phyloP scores from a whole-genome alignment of 2,329 filamentous ascomycete genomes.

The Periglandula ipomoeae region DNA sequence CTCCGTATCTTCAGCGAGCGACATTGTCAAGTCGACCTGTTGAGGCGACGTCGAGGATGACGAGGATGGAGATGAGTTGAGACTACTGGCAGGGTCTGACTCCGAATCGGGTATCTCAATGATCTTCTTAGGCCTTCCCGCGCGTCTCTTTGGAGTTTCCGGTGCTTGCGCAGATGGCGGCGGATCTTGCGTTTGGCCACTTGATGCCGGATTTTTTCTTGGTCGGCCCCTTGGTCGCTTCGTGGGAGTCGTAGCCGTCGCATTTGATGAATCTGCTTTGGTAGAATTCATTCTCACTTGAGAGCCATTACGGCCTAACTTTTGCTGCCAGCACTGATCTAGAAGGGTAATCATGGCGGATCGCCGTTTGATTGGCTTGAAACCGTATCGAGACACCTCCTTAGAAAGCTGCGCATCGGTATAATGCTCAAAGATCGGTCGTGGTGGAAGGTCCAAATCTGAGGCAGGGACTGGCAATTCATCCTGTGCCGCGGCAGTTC shows the following conservation, averaged over 20 bases:
- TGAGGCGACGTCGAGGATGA: slow-evolving; percentile 29
- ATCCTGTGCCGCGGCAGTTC: not conserved
- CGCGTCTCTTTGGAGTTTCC: slow-evolving; percentile 25
- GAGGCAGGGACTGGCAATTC: not conserved
- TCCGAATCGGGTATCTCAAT: slow-evolving; percentile 47
- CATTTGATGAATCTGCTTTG: not conserved
- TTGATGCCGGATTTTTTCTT: slow-evolving; percentile 19
- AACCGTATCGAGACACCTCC: slow-evolving; percentile 56
- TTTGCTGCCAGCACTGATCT: slow-evolving; percentile 61
- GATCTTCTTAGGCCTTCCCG: slow-evolving; percentile 34
- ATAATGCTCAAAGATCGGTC: slow-evolving; percentile 51
- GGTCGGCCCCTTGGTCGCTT: slow-evolving; percentile 25
- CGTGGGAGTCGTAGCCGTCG: slow-evolving; percentile 8
- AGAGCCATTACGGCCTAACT: slow-evolving; percentile 24
- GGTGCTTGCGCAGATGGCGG: slow-evolving; percentile 25
- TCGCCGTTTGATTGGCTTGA: slow-evolving; percentile 62
- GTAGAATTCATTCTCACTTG: slow-evolving; percentile 12
- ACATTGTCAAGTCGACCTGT: slow-evolving; percentile 32
- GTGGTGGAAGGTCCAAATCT: slow-evolving; percentile 9
- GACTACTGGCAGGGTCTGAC: slow-evolving; percentile 23
- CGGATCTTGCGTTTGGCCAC: slow-evolving; percentile 21
- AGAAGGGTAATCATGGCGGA: slow-evolving; percentile 61
- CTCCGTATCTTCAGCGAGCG: slow-evolving; percentile 36
- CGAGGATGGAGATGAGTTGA: slow-evolving; percentile 25
- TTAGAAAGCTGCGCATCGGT: slow-evolving; percentile 54